These are phyloP conservation scores for Tolypocladium album DNA, from an alignment of 2,329 filamentous ascomycete species.

Conservation along the genomic window DNA sequence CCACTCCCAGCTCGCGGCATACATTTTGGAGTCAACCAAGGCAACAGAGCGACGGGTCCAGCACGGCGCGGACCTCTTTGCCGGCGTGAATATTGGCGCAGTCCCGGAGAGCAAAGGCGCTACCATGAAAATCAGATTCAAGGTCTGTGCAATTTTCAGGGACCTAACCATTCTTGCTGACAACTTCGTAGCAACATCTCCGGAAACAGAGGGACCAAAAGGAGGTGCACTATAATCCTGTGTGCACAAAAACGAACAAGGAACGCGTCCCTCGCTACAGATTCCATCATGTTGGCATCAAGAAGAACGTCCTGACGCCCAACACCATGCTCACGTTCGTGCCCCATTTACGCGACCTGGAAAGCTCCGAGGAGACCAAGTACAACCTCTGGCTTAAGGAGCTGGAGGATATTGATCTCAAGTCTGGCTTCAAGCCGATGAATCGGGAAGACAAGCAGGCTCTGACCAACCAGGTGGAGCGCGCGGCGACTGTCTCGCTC, in stretches of 20 bases:
- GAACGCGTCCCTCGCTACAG: slow-evolving; percentile 46
- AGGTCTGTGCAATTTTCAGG: slow-evolving; percentile 23
- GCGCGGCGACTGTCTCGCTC: slow-evolving; percentile 37
- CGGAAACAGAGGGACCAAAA: slow-evolving; percentile 30
- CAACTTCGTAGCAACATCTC: slow-evolving; percentile 27
- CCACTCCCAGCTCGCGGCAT: slow-evolving; percentile 33
- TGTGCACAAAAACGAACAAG: slow-evolving; percentile 37
- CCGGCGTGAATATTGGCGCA: slow-evolving; percentile 26
- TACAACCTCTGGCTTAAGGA: slow-evolving; percentile 48
- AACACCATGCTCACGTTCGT: slow-evolving; percentile 51
- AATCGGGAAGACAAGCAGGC: slow-evolving; percentile 39
- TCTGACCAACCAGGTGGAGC: slow-evolving; percentile 39
- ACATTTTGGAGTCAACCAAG: slow-evolving; percentile 33
- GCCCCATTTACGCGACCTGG: slow-evolving; percentile 46
- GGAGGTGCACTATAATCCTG: slow-evolving; percentile 27
- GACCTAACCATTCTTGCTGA: slow-evolving; percentile 5
- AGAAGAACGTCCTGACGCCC: slow-evolving; percentile 47
- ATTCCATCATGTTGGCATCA: slow-evolving; percentile 50
- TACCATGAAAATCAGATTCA: slow-evolving; percentile 39
- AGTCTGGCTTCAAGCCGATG: slow-evolving; percentile 45
- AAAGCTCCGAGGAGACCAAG: slow-evolving; percentile 42
- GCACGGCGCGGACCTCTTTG: slow-evolving; percentile 37
- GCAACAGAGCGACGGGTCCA: slow-evolving; percentile 26
- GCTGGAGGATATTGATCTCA: slow-evolving; percentile 45
- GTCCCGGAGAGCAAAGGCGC: slow-evolving; percentile 23